Conservation (phyloP, 805 yeast genomes). For the Naumovozyma baii region DNA sequence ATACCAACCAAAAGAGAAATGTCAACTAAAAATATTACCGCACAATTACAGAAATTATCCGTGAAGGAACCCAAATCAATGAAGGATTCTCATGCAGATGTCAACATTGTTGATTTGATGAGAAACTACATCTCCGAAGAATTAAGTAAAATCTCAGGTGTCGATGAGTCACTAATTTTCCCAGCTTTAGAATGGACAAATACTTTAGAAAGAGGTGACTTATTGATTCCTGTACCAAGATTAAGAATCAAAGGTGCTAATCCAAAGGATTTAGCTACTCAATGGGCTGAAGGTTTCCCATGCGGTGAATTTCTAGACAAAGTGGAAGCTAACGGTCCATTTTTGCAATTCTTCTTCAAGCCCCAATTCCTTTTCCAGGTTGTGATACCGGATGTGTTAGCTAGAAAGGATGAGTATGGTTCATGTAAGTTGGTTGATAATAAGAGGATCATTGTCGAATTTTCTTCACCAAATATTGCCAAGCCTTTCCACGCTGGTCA, state of each 20-base stretch:
- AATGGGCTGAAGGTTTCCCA: conserved; percentile 74
- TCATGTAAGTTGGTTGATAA: conserved; percentile 60
- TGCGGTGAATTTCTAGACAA: conserved; percentile 56
- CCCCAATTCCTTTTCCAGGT: conserved; percentile 55
- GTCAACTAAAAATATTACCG: conserved; percentile 16
- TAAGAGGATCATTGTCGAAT: conserved; percentile 72
- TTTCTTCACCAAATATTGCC: conserved; percentile 96
- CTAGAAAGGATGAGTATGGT: conserved; percentile 56
- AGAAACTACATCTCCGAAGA: conserved; percentile 84
- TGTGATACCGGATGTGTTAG: conserved; percentile 61
- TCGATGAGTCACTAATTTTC: conserved; percentile 57
- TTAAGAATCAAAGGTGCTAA: conserved; percentile 75
- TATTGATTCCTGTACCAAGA: conserved; percentile 87
- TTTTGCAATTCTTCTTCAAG: conserved; percentile 79
- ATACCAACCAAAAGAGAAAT: conserved; percentile 1
- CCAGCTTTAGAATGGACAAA: conserved; percentile 84
- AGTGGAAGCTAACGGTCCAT: conserved; percentile 80
- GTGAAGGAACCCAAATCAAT: conserved; percentile 35
- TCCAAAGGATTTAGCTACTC: conserved; percentile 61
- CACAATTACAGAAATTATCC: conserved; percentile 29
- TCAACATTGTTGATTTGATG: conserved; percentile 77
- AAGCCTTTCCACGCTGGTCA: conserved; percentile 99
- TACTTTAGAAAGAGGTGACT: conserved; percentile 83
- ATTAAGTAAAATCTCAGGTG: conserved; percentile 62
- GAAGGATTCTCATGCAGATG: conserved; percentile 62